Conservation (phyloP, 805 yeast species). For the Candida sakaeoensis region DNA sequence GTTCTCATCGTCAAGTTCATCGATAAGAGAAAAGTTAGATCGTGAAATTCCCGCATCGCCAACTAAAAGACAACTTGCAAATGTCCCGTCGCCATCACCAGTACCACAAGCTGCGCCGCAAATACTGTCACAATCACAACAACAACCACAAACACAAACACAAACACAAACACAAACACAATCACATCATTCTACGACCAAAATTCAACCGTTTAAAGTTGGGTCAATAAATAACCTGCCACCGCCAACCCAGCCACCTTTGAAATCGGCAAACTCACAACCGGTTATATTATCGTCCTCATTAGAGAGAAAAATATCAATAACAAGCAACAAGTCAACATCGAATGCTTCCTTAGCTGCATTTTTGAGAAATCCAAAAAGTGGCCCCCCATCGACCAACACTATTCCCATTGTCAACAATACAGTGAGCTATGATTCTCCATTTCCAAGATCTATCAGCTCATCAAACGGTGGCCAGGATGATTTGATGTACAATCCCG, state of each 20-base stretch:
- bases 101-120: not conserved
- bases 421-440: slow-evolving; percentile 9
- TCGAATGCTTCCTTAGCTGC: slow-evolving; percentile 56
- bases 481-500: slow-evolving; percentile 17
- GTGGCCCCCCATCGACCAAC: slow-evolving; percentile 39
- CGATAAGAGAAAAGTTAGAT: slow-evolving; percentile 8
- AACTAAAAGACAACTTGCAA: not conserved
- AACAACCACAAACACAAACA: too few relatives aligned
- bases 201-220: slow-evolving; percentile 57
- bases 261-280: slow-evolving; percentile 2
- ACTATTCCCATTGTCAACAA: slow-evolving; percentile 17
- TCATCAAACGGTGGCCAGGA: slow-evolving; percentile 38
- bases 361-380: slow-evolving; percentile 46
- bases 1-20: slow-evolving; percentile 17
- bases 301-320: slow-evolving; percentile 36
- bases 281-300: slow-evolving; percentile 18
- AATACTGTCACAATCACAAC: too few relatives aligned
- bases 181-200: not conserved
- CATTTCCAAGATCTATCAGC: slow-evolving; percentile 35
- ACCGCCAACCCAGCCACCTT: slow-evolving; percentile 20
- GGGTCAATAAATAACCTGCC: slow-evolving; percentile 52
- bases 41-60: slow-evolving; percentile 13
- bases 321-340: slow-evolving; percentile 44
- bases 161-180: too few relatives aligned
- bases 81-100: slow-evolving; percentile 20